phyloP scores from a whole-genome alignment of 352 stramenopile species.

The Phytophthora sp. region DNA sequence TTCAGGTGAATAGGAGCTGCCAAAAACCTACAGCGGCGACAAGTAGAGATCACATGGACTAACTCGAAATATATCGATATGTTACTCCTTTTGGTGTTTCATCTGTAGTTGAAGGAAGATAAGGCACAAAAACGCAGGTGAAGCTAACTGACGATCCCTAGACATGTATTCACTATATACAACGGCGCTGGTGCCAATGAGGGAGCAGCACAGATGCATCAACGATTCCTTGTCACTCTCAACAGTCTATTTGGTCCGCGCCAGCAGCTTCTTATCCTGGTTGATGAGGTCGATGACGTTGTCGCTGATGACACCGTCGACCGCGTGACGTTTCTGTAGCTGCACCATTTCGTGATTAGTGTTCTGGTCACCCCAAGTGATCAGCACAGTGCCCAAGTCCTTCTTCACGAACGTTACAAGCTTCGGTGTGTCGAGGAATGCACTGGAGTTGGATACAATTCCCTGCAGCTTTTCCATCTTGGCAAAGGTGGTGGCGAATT shows the following conservation, averaged over 20 bases:
- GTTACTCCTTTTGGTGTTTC: constrained; percentile 1
- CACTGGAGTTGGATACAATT: constrained; percentile 78
- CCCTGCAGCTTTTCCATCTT: constrained; percentile 73
- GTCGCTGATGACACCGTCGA: constrained; percentile 86
- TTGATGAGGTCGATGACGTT: constrained; percentile 83
- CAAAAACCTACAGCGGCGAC: background rate
- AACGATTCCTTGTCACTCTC: constrained; percentile 1
- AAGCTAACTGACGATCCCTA: constrained; percentile 1
- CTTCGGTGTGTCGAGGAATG: constrained; percentile 62
- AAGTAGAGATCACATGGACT: constrained; percentile 2
- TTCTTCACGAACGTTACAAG: constrained; percentile 64
- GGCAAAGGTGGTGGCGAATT: constrained; percentile 63
- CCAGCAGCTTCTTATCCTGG: constrained; percentile 46
- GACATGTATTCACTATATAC: background rate
- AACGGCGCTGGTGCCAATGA: background rate
- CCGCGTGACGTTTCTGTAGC: constrained; percentile 63
- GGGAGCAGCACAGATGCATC: background rate
- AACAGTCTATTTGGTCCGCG: constrained; percentile 13
- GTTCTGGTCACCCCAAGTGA: constrained; percentile 85
- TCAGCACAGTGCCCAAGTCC: constrained; percentile 41
- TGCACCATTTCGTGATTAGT: constrained; percentile 76
- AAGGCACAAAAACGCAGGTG: too few species aligned
- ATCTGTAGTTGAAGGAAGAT: background rate
- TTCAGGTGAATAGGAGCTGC: constrained; percentile 1
- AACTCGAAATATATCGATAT: constrained; percentile 15